Evolutionary conservation across 768 basidiomycete species (phyloP), one percentile per base, ranked within the genome.

Genomic region (Naganishia kalamii): DNA sequence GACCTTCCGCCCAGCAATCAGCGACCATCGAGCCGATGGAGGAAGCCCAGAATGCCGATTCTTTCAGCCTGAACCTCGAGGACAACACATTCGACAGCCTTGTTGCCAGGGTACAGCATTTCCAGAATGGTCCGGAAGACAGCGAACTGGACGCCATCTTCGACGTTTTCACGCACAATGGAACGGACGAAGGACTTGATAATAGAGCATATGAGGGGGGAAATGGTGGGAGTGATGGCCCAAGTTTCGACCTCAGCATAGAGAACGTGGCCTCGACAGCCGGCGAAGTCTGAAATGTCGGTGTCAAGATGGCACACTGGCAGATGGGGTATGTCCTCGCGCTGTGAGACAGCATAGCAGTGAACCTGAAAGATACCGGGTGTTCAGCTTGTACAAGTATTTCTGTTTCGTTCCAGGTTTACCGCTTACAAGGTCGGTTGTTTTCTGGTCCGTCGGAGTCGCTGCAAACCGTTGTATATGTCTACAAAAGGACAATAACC

Each of bases 71-170:
- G n/a, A 52, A 52, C 29, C 21, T 57, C 35, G 54, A 57, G 4
- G 23, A 21, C 10, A 21, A 40, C 10, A 57, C 35, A 19, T 57
- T 57, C 23, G 54, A 57, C 23, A 57, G 21, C 33, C n/a, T 57
- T 2, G 35, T 57, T 23, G 54, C 54, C 19, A 35, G 21, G 37
- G 54, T 57, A 40, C 54, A 57, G 35, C 35, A 27, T 2, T 57
- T 25, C 54, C 54, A 57, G 37, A 57, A 57, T 25, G 54, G 25
- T 25, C 40, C 23, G 35, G 35, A n/a, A 23, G n/a, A 52, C 11
- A 27, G 12, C 30, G 52, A 32, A 27, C 54, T 57, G n/a, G 54
- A 57, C 37, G 54, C 54, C 15, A 57, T 57, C 19, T 57, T 57
- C 23, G 23, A 33, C 23, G 35, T 57, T 15, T 12, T 25, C 5